Evolutionary conservation across 305 asterid genomes (phyloP).

Genomic region (Plantago lanceolata): DNA sequence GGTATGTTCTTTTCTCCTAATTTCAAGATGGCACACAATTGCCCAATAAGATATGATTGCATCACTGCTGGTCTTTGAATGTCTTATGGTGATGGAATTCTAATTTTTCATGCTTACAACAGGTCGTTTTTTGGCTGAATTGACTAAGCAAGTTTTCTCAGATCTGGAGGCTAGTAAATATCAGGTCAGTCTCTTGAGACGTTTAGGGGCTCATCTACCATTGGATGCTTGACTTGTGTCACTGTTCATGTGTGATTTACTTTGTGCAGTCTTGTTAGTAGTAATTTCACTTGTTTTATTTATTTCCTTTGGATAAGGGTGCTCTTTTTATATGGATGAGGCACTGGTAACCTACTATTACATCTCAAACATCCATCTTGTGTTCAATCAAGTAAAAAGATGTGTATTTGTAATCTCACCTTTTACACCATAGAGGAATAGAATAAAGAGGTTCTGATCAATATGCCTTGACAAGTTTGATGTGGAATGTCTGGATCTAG

Average conservation of each 20-base stretch:
- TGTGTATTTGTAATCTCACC: too few relatives aligned
- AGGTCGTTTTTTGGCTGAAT: slow-evolving; percentile 98
- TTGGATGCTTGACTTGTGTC: slow-evolving; percentile 15
- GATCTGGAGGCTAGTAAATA: slow-evolving; percentile 88
- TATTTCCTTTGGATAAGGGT: too few relatives aligned
- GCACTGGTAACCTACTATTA: too few relatives aligned
- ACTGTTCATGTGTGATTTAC: background rate
- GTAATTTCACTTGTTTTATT: background rate
- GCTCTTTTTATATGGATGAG: too few relatives aligned
- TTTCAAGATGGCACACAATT: slow-evolving; percentile 5
- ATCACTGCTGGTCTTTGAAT: slow-evolving; percentile 14
- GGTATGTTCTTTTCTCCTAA: slow-evolving; percentile 44
- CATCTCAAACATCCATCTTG: too few relatives aligned
- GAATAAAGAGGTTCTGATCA: too few relatives aligned
- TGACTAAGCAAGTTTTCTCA: slow-evolving; percentile 93
- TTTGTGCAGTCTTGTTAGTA: background rate
- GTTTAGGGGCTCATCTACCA: slow-evolving; percentile 19
- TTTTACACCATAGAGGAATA: too few relatives aligned
- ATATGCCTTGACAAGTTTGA: too few relatives aligned
- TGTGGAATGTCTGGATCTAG: too few relatives aligned
- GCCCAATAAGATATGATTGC: background rate
- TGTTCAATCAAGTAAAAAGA: too few relatives aligned
- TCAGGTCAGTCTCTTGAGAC: slow-evolving; percentile 58
- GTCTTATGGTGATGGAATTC: slow-evolving; percentile 18
- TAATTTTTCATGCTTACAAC: slow-evolving; percentile 30